A percentile compares a stretch with the other conserved stretches of the same genome.
phyloP scores from a whole-genome alignment of 1,284 basidiomycete species.

The Cutaneotrichosporon cutaneum region DNA sequence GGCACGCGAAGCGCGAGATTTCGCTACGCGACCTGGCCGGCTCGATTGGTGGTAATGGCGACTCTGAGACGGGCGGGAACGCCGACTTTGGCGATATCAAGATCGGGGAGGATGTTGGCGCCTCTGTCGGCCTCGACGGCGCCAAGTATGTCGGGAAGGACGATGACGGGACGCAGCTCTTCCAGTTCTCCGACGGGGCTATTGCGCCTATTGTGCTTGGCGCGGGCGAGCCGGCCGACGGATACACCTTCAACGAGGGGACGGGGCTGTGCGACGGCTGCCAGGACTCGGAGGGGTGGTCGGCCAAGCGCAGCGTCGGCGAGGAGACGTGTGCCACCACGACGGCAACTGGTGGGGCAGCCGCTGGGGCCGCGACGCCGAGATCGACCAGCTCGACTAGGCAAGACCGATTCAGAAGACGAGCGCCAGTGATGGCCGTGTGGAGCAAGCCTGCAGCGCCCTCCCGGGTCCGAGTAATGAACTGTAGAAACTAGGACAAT shows the following conservation, averaged over 20 bases:
- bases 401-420: not conserved
- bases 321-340: slow-evolving; percentile 14
- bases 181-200: slow-evolving; percentile 14
- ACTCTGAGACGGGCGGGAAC: slow-evolving; percentile 3
- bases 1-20: slow-evolving; percentile 1
- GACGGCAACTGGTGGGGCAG: slow-evolving; percentile 7
- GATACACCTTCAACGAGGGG: not conserved
- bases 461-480: not conserved
- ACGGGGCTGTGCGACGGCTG: slow-evolving; percentile 5
- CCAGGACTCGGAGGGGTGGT: not conserved
- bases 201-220: slow-evolving; percentile 8
- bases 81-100: slow-evolving; percentile 6
- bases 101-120: slow-evolving; percentile 7
- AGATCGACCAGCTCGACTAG: slow-evolving; percentile 9
- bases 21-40: not conserved
- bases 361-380: not conserved
- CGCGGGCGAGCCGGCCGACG: not conserved
- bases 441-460: not conserved
- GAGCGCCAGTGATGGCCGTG: not conserved
- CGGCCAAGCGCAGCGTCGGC: not conserved
- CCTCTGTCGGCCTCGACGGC: not conserved
- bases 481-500: too few relatives aligned
- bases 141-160: slow-evolving; percentile 11
- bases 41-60: not conserved
- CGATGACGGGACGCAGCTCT: slow-evolving; percentile 13